Evolutionary conservation across 1,284 basidiomycete genomes (phyloP), one percentile per base, ranked within the genome.

Genomic region (Athelia psychrophila): DNA sequence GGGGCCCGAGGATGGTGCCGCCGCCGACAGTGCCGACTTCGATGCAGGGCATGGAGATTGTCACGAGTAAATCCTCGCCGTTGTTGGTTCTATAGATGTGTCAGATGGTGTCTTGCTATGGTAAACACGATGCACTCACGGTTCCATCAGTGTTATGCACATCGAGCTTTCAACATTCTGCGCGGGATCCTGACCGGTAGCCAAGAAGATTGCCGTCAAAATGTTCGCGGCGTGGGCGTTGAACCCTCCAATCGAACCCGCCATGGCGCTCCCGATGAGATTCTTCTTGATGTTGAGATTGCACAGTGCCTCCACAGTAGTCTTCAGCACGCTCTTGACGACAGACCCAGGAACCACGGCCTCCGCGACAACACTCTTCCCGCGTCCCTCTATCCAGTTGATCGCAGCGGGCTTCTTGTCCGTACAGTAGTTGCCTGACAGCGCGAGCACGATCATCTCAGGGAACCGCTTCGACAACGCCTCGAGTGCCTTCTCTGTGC

Each of bases 361-460:
- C 75, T 99, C 97, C 0, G 95, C 95, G 45, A 98, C 95, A 20
- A 99, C 91, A 52, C 88, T 91, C 87, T 99, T 99, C 24, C 97
- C 97, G 52, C 96, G 81, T 2, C 97, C 97, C 72, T 98, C 96
- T 61, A 99, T 98, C 97, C 97, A 99, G 76, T 99, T 99, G 75
- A 99, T 98, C 44, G 97, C 97, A 8, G 96, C 94, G 0, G 97
- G 93, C 78, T 99, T 99, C 88, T 99, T 99, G 76, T 99, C 97
- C 52, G 94, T 99, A 77, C 97, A 99, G 71, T 98, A 99, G 73
- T 99, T 99, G 49, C 96, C 97, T 3, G 90, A 94, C 10, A 99
- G 80, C 13, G 95, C 92, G 23, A 98, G 80, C n/a, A 95, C 86
- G 61, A 86, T 74, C 95, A 98, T 98, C 52, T 90, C 86, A 3